A percentile compares a stretch with the other conserved stretches of the same genome.
Evolutionary conservation across 495 filamentous ascomycete species (phyloP).

Genomic region (Symbiotaphrina buchneri): DNA sequence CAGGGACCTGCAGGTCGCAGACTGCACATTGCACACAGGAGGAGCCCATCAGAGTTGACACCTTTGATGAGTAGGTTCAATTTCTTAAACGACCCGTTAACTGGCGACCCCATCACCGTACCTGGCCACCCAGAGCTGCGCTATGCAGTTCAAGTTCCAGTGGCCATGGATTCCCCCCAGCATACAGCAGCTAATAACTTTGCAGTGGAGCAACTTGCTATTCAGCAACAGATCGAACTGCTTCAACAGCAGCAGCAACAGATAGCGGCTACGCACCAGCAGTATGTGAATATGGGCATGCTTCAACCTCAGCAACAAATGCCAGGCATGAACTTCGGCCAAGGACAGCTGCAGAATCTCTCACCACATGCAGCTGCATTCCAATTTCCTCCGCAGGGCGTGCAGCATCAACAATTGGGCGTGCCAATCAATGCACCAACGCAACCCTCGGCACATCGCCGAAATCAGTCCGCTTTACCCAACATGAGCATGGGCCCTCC

Average conservation of each 20-base stretch:
- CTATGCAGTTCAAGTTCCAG: no score
- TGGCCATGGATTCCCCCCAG: no score
- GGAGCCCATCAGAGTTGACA: slow-evolving; percentile 93
- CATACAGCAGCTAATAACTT: not conserved
- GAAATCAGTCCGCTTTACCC: slow-evolving; percentile 92
- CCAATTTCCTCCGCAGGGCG: slow-evolving; percentile 48
- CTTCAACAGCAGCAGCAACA: slow-evolving; percentile 98
- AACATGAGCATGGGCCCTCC: slow-evolving; percentile 87
- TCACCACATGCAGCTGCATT: slow-evolving; percentile 65
- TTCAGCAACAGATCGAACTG: slow-evolving; percentile 96
- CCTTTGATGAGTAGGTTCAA: slow-evolving; percentile 89
- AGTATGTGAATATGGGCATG: slow-evolving; percentile 94
- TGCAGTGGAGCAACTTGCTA: slow-evolving; percentile 89
- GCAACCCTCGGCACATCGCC: slow-evolving; percentile 69
- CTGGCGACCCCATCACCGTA: not conserved
- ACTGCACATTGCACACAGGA: slow-evolving; percentile 90
- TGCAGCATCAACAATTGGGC: slow-evolving; percentile 38
- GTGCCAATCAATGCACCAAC: slow-evolving; percentile 56
- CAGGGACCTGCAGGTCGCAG: slow-evolving; percentile 69
- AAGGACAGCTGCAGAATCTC: slow-evolving; percentile 44
- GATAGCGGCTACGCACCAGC: slow-evolving; percentile 84
- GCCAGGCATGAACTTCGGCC: no score
- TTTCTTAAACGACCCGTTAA: slow-evolving; percentile 7
- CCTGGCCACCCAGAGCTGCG: no score
- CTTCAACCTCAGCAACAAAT: slow-evolving; percentile 54